Evolutionary conservation across 208 protist genomes (phyloP).

Genomic region (Leishmania tropica): DNA sequence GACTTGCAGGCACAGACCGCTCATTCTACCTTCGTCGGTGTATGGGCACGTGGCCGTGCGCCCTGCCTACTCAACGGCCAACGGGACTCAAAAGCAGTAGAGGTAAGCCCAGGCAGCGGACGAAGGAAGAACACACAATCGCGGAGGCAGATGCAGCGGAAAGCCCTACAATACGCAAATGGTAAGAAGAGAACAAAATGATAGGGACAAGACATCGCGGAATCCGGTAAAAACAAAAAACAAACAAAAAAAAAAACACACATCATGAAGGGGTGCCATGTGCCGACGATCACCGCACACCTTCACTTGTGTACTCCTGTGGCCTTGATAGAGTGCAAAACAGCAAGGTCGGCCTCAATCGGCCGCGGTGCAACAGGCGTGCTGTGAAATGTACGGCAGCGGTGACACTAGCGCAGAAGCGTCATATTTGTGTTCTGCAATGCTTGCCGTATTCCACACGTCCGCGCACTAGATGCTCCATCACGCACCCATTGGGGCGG

Average conservation of each 20-base stretch:
- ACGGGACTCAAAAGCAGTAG: too few species aligned
- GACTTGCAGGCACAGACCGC: background rate
- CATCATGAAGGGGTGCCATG: too few species aligned
- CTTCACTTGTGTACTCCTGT: too few species aligned
- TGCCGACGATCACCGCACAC: too few species aligned
- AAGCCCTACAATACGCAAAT: too few species aligned
- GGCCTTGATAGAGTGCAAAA: background rate
- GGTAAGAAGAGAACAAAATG: too few species aligned
- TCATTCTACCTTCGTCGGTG: background rate
- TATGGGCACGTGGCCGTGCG: background rate
- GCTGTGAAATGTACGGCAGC: background rate
- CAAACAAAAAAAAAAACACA: too few species aligned
- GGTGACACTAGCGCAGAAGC: background rate
- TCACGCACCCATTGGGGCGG: conserved; percentile 37
- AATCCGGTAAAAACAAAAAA: too few species aligned
- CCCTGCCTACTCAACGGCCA: background rate
- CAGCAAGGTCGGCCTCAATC: background rate
- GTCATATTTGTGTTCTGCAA: background rate
- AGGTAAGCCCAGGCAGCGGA: too few species aligned
- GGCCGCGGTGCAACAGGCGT: background rate
- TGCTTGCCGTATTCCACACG: conserved; percentile 30
- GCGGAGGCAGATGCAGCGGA: too few species aligned
- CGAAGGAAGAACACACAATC: too few species aligned
- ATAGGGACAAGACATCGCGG: too few species aligned
- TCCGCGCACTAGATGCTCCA: conserved; percentile 37